Conservation (phyloP, 2,329 filamentous ascomycete genomes). For the Rhynchosporium secalis region DNA sequence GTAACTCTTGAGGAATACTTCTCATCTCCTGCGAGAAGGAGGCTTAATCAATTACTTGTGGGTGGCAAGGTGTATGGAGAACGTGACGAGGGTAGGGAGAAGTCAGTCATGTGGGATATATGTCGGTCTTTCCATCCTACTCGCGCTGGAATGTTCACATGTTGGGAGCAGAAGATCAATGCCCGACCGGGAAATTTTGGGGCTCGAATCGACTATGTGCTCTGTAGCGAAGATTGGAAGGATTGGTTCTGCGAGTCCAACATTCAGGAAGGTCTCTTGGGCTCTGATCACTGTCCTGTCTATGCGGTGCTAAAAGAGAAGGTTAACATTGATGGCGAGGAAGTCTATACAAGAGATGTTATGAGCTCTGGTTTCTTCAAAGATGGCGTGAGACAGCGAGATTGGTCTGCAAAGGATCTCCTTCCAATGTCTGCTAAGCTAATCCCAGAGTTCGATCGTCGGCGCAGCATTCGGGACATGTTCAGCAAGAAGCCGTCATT, state of each 20-base stretch:
- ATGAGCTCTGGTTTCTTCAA: constrained; percentile 80
- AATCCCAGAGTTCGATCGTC: constrained; percentile 83
- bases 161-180: constrained; percentile 94
- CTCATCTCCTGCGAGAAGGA: constrained; percentile 66
- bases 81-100: constrained; percentile 68
- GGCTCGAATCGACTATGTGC: constrained; percentile 87
- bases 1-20: constrained; percentile 72
- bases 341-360: constrained; percentile 64
- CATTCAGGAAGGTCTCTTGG: constrained; percentile 91
- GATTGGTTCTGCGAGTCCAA: constrained; percentile 78
- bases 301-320: constrained; percentile 71
- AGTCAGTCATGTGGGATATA: constrained; percentile 77
- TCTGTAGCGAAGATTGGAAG: constrained; percentile 78
- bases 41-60: constrained; percentile 84
- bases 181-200: constrained; percentile 95
- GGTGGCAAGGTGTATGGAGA: constrained; percentile 67
- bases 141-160: constrained; percentile 92
- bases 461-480: constrained; percentile 90
- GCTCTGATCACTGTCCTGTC: constrained; percentile 95
- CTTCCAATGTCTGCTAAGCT: constrained; percentile 77
- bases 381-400: constrained; percentile 62
- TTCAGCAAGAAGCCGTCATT: constrained; percentile 60
- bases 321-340: constrained; percentile 52
- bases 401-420: constrained; percentile 66
- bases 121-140: constrained; percentile 77